Evolutionary conservation across 352 stramenopile species (phyloP).

Genomic region (Phytophthora rubi): DNA sequence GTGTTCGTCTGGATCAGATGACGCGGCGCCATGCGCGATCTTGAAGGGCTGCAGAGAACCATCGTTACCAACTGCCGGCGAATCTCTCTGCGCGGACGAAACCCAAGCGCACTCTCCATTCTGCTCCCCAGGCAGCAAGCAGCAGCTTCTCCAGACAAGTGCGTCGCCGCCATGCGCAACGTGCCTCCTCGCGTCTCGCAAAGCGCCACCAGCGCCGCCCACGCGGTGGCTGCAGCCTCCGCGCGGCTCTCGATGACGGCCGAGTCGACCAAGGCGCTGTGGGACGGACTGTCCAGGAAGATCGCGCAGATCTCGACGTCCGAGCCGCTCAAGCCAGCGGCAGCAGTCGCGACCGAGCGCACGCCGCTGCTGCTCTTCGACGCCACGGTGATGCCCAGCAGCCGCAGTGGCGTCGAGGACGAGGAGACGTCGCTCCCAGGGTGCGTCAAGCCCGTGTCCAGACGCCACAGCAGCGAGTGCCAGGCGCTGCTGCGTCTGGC

Average conservation of each 20-base stretch:
- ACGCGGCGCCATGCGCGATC: constrained; percentile 18
- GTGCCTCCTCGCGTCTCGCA: constrained; percentile 21
- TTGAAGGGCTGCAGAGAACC: constrained; percentile 25
- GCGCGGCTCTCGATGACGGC: constrained; percentile 41
- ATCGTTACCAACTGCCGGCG: constrained; percentile 21
- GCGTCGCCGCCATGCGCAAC: constrained; percentile 17
- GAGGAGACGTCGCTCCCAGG: constrained; percentile 13
- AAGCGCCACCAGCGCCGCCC: constrained; percentile 21
- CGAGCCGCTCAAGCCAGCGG: constrained; percentile 19
- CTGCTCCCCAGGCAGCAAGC: constrained; percentile 7
- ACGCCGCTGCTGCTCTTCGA: constrained; percentile 36
- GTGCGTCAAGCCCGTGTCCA: constrained; percentile 6
- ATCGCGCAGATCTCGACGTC: constrained; percentile 26
- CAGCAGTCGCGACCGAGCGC: constrained; percentile 22
- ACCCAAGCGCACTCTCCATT: constrained; percentile 22
- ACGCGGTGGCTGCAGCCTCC: constrained; percentile 25
- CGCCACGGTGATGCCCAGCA: constrained; percentile 26
- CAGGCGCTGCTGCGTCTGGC: constrained; percentile 30
- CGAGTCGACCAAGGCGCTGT: constrained; percentile 32
- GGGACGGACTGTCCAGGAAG: constrained; percentile 29
- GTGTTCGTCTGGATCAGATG: constrained; percentile 24
- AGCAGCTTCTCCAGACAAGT: background rate
- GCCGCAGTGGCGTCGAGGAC: constrained; percentile 4
- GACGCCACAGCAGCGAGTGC: constrained; percentile 25
- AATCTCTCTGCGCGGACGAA: constrained; percentile 5